Conservation (phyloP, 441 rosid species). For the Syzygium syzygioides region DNA sequence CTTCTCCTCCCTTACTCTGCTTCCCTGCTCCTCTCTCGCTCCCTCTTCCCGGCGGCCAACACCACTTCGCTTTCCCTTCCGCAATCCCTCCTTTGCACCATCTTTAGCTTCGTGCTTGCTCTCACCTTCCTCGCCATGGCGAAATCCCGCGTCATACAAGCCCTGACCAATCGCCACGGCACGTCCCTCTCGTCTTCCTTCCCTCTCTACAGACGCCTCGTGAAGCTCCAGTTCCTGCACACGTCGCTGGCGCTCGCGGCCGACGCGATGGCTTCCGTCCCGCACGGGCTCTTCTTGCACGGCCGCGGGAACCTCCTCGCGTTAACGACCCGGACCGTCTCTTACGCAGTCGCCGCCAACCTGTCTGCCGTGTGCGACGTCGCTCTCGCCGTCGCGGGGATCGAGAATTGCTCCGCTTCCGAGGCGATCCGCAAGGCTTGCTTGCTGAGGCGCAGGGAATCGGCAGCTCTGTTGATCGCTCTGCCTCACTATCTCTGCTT, state of each 20-base stretch:
- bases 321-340: background rate
- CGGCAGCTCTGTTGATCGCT: slow-evolving; percentile 17
- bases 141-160: slow-evolving; percentile 21
- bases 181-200: background rate
- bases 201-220: background rate
- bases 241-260: background rate
- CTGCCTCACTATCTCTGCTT: slow-evolving; percentile 21
- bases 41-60: background rate
- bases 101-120: slow-evolving; percentile 13
- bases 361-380: slow-evolving; percentile 18
- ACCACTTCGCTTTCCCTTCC: slow-evolving; percentile 5
- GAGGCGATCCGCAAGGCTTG: slow-evolving; percentile 21
- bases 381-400: slow-evolving; percentile 22
- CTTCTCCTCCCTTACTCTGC: slow-evolving; percentile 40
- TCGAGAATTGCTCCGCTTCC: slow-evolving; percentile 2
- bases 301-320: background rate
- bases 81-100: background rate
- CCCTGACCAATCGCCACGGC: slow-evolving; percentile 6
- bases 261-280: background rate
- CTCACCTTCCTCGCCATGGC: slow-evolving; percentile 23
- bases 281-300: background rate
- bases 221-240: slow-evolving; percentile 6
- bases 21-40: slow-evolving; percentile 17
- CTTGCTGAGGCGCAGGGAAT: slow-evolving; percentile 7
- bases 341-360: slow-evolving; percentile 13